Base-by-base conservation (phyloP, 75 land plant genomes). In the Pinus taeda region DNA sequence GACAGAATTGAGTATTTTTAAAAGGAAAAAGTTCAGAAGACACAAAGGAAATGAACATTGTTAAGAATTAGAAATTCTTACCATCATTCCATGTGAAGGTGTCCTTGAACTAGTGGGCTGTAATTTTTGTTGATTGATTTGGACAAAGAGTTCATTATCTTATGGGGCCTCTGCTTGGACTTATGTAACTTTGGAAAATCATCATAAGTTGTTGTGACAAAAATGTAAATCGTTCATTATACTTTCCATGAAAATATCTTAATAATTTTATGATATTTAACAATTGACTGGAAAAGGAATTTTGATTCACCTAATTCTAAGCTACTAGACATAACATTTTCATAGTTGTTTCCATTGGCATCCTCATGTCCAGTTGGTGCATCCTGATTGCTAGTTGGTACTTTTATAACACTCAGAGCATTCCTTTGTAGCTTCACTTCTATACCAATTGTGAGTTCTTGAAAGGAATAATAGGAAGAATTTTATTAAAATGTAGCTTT, bases 141-240 rank as follows among this genome's bases (percentile, higher is more conserved):
- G 30, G 87, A 81, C 37, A 85, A 65, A 42, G 89, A 82, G 3
- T 83, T 86, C 15, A 64, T 59, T 57, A 81, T 78, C 73, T 82
- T 89, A 74, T 81, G 91, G 6, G 60, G 59, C 26, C 82, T 79
- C 69, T 74, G 85, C 74, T 82, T 89, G 39, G 88, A 66, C 66
- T 81, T 83, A 21, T 83, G 87, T 13, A 86, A 77, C 83, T 89
- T 91, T 65, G 79, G 81, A 11, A 81, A 79, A 58, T 91, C 91
- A 62, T 87, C 91, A 36, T 81, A 91, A 67, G 85, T 91, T 91
- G 88, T 57, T 76, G 77, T n/a, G 6, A 37, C 33, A 76, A 39
- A 15, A 79, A 77, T 21, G 33, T 22, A 69, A 11, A 69, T 69
- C 0, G n/a, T 6, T 37, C n/a, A 3, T 20, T 39, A 37, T 39